A percentile compares a stretch with the other conserved stretches of the same genome.
These are phyloP conservation scores for Suhomyces tanzawaensis DNA, from an alignment of 805 yeast genomes.

Conservation along the genomic window DNA sequence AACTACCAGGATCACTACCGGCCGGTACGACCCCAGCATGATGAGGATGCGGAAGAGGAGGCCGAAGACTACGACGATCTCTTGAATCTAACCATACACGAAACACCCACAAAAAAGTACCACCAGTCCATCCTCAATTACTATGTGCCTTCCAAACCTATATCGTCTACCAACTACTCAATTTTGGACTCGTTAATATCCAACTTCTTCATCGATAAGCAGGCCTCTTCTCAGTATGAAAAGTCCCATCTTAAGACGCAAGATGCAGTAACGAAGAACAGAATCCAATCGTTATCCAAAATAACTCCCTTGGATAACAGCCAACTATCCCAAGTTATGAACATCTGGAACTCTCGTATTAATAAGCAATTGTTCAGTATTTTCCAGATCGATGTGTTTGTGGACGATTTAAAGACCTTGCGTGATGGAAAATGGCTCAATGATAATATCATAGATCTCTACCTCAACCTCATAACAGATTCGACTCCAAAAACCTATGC, in stretches of 20 bases:
- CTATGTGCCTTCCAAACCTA: conserved; percentile 19
- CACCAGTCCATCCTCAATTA: conserved; percentile 11
- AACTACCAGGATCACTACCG: conserved; percentile 32
- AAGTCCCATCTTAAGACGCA: conserved; percentile 11
- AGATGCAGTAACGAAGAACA: conserved; percentile 4
- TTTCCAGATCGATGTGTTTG: conserved; percentile 56
- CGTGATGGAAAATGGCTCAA: conserved; percentile 79
- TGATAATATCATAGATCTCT: conserved; percentile 86
- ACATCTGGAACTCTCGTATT: conserved; percentile 26
- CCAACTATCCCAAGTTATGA: conserved; percentile 33
- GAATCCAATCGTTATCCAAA: conserved; percentile 5
- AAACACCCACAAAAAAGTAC: conserved; percentile 24
- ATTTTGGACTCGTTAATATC: conserved; percentile 22
- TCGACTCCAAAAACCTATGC: conserved; percentile 49
- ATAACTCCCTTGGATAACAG: conserved; percentile 22
- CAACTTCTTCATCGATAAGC: conserved; percentile 10
- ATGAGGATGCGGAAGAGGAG: background rate
- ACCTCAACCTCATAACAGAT: conserved; percentile 53
- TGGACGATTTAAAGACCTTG: conserved; percentile 69
- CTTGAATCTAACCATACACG: conserved; percentile 2
- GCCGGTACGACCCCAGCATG: conserved; percentile 9
- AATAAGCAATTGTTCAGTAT: conserved; percentile 28
- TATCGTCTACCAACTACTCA: conserved; percentile 28
- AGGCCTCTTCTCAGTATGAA: conserved; percentile 8
- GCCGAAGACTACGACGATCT: conserved; percentile 1